Evolutionary conservation across 192 early-diverging fungal species (phyloP).

Genomic region (Coemansia sp.): DNA sequence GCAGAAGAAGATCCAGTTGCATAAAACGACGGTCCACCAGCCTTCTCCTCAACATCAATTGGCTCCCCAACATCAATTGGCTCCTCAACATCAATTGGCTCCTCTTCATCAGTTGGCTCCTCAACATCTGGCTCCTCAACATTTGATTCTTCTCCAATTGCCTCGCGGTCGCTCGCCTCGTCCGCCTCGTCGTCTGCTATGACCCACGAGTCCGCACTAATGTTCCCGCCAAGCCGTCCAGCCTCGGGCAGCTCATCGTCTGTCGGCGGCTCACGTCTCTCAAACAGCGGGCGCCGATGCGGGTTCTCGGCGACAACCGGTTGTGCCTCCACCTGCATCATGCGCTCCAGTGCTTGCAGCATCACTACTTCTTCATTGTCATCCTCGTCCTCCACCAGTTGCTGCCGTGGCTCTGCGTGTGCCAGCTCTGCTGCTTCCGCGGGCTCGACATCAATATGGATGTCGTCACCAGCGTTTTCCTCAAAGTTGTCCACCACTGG

Average conservation of each 20-base stretch:
- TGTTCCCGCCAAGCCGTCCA: background rate
- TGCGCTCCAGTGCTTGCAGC: too few relatives aligned
- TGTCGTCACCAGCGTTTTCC: too few relatives aligned
- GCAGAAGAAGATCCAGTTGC: too few relatives aligned
- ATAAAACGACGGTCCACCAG: too few relatives aligned
- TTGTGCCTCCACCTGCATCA: constrained; percentile 18
- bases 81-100: too few relatives aligned
- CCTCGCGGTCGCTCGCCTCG: too few relatives aligned
- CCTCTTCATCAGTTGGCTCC: too few relatives aligned
- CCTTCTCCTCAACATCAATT: too few relatives aligned
- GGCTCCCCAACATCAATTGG: too few relatives aligned
- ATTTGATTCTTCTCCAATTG: too few relatives aligned
- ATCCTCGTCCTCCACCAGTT: background rate
- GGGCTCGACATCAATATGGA: constrained; percentile 9
- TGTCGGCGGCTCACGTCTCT: constrained; percentile 16
- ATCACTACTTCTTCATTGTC: too few relatives aligned
- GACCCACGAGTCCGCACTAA: background rate
- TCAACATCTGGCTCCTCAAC: too few relatives aligned
- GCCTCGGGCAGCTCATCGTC: constrained; percentile 29
- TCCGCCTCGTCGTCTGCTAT: background rate
- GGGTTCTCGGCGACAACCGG: constrained; percentile 40
- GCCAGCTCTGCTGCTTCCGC: background rate
- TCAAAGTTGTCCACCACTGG: constrained; percentile 29
- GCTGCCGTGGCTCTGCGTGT: background rate
- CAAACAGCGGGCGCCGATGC: constrained; percentile 33